phyloP scores from a whole-genome alignment of 2,329 filamentous ascomycete genomes.

The Nemania serpens region DNA sequence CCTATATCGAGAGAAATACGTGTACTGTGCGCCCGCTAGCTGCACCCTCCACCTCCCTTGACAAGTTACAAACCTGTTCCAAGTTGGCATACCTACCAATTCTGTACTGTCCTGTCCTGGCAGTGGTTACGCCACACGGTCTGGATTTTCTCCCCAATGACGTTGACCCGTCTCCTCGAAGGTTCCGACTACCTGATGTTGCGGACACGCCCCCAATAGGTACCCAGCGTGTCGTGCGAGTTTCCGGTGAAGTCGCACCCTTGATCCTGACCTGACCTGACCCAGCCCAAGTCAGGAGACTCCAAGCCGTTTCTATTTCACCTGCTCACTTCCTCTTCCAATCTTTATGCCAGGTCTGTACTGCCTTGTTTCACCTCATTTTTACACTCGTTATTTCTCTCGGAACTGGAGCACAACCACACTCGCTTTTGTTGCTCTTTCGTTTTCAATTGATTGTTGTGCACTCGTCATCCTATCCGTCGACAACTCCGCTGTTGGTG shows the following conservation, averaged over 20 bases:
- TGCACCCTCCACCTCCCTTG: neutral
- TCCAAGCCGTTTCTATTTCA: constrained; percentile 1
- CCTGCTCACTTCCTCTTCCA: constrained; percentile 13
- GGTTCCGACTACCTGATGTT: neutral
- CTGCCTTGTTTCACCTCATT: constrained; percentile 18
- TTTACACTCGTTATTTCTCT: constrained; percentile 34
- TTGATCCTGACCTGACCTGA: neutral
- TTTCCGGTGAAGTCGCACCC: neutral
- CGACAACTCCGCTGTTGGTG: constrained; percentile 3
- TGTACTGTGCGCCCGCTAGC: neutral
- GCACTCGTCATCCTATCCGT: constrained; percentile 16
- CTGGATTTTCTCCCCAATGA: constrained; percentile 10
- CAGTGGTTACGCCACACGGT: neutral
- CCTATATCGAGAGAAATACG: no score
- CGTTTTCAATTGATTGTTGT: constrained; percentile 19
- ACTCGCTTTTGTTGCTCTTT: constrained; percentile 38
- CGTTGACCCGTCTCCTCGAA: constrained; percentile 11
- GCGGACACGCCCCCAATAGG: constrained; percentile 10
- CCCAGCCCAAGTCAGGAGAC: neutral
- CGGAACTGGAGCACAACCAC: constrained; percentile 29
- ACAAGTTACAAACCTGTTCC: neutral
- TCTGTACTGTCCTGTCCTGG: no score
- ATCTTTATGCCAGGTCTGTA: constrained; percentile 19
- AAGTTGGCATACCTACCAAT: no score
- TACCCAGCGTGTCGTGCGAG: neutral